Evolutionary conservation across 169 alveolate species (phyloP), one percentile per base, ranked within the genome.

Genomic region (Plasmodium ovale): DNA sequence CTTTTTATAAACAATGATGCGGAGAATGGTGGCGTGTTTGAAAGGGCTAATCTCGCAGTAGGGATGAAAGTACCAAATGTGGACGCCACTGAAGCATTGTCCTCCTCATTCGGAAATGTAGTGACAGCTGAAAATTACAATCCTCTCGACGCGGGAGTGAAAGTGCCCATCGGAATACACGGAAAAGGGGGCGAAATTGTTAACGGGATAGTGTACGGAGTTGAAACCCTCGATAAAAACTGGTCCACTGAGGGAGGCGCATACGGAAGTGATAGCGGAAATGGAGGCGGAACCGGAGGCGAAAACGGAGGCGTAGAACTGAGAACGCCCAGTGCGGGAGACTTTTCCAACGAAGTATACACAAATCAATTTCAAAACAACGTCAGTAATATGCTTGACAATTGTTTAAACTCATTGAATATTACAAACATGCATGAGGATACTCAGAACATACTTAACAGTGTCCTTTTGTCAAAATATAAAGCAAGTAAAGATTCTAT

Each of bases 401-500:
- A 53, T 47, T 64, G 90, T 31, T 39, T 82, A 25, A 65, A 67
- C 44, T 49, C 72, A 2, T 58, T 82, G 51, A 67, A 82, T 65
- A 65, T 64, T 33, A 44, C 42, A 7, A 67, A 67, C 33, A 19
- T 65, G 6, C 51, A 58, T 35, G 90, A 82, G 35, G 82, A 65
- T 69, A 82, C 90, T 29, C 77, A 82, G 19, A 29, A 65, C 2
- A 82, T 82, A 82, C 23, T 82, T 5, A 82, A 82, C 6, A 82
- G 31, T 3, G 49, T 82, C 10, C 53, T 82, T 27, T 31, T 82
- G 19, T 82, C 90, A 49, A 82, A 82, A 65, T 82, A 82, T 37
- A 82, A 69, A 65, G 71, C 90, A 33, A 72, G 65, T 53, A 82
- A 64, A 82, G 82, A 82, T 49, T 33, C 9, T 56, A 44, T 82